phyloP scores from a whole-genome alignment of 192 early-diverging fungal species.

The Physocladia obscura region DNA sequence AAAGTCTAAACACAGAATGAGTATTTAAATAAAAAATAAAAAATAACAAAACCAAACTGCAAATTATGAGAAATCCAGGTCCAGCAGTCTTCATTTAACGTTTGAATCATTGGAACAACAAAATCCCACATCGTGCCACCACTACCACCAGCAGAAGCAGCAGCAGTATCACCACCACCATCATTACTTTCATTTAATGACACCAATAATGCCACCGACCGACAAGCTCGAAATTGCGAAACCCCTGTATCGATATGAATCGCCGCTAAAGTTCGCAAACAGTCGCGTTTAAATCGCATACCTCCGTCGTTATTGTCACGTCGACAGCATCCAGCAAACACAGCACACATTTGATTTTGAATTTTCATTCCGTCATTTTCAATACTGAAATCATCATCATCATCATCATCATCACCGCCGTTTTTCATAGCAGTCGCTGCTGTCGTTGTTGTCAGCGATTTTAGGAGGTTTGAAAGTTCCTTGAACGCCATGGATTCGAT shows the following conservation, averaged over 20 bases:
- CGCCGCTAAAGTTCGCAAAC: background rate
- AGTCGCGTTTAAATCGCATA: too few species aligned
- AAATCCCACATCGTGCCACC: background rate
- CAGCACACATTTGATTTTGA: background rate
- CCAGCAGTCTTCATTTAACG: background rate
- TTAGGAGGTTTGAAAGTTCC: background rate
- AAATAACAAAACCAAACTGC: background rate
- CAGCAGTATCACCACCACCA: background rate
- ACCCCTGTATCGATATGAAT: background rate
- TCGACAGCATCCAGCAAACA: background rate
- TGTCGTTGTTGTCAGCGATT: background rate
- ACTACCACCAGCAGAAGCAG: background rate
- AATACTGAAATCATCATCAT: too few species aligned
- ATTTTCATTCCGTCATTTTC: background rate
- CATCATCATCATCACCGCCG: background rate
- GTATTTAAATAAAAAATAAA: too few species aligned
- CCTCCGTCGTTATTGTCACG: too few species aligned
- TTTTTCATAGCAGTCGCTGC: background rate
- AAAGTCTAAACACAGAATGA: too few species aligned
- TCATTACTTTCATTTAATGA: background rate
- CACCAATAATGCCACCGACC: background rate
- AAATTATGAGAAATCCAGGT: conserved; percentile 2
- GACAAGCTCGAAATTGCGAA: background rate
- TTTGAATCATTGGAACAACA: background rate
- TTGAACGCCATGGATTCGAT: background rate